Evolutionary conservation across 179 eudicot genomes (phyloP), one percentile per base, ranked within the genome.

Genomic region (Drosera spatulata): DNA sequence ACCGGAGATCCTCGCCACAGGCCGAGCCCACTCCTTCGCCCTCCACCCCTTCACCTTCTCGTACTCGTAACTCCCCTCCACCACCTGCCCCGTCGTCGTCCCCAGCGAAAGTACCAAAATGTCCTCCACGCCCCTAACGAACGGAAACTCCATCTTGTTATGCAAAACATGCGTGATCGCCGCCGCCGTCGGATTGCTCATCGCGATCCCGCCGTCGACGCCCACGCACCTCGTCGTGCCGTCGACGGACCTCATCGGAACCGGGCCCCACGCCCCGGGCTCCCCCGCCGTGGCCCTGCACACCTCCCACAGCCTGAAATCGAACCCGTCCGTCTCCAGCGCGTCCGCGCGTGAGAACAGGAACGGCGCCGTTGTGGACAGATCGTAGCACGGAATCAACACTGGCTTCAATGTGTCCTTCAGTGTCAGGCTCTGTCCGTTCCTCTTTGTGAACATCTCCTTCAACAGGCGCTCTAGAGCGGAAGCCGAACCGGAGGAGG

Each of bases 151-250:
- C 74, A 87, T 86, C 64, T 88, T 91, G 71, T 91, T 88, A 43
- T 91, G 97, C 41, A 91, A 68, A 71, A 91, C 97, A 76, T 91
- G 97, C 22, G 96, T 91, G 3, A 91, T 88, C 4, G 97, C 97
- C 49, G 94, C 96, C 15, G 91, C 87, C 39, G 96, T 76, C 22
- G 97, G 97, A 75, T 91, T 91, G 15, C 71, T 77, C 88, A 91
- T 82, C 33, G 88, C 82, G 41, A 88, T 44, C 0, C 94, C 94
- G 2, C 96, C 96, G 43, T 84, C 86, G 2, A 88, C 81, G 22
- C 83, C 96, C 50, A 88, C 72, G 67, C 96, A 87, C 64, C 77
- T 53, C 2, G 88, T 88, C 59, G 67, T 47, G 1, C 88, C 88
- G 61, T 91, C 86, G 0, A 75, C 69, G 0, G 97, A 91, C 6